Base-by-base conservation (phyloP, 345 rosid genomes). In the Corchorus capsularis region DNA sequence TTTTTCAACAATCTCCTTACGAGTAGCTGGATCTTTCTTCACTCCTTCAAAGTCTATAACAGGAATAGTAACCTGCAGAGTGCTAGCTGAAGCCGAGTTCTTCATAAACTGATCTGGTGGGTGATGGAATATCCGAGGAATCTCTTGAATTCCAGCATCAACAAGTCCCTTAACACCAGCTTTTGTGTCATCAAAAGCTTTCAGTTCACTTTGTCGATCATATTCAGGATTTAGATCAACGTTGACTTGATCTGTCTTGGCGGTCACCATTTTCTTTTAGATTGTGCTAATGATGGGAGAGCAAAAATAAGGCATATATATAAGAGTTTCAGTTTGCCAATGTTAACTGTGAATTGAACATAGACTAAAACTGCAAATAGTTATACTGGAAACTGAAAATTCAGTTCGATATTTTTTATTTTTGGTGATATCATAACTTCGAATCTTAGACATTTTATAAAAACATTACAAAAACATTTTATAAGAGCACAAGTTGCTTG, bases 41-140 rank as follows among this genome's bases (percentile, higher is more conserved):
- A 43, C 47, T 2, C 52, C 61, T 11, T 66, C 43, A 13, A 87
- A 86, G 79, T 86, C 85, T 35, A 87, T 87, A 6, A 83, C 64
- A 0, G 87, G 93, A 60, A 87, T 77, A 8, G 76, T 71, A 54
- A 72, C 60, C 60, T 19, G 69, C 16, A 54, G 22, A 22, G 27
- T 55, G 52, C 39, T 50, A 43, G 50, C 55, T 19, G 69, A 20
- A 54, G 22, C 54, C 0, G 11, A 32, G 12, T 8, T 4, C 34
- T 67, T 13, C 45, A 14, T 14, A n/a, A 78, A 15, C 15, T 73
- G 43, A 19, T n/a, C 75, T 0, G 43, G 72, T 6, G 65, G 77
- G 32, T 79, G 74, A 55, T 34, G 63, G 57, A 86, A 86, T 27
- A 86, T 82, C 7, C 77, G 60, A 1, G 87, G 86, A 67, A 84